phyloP scores from a whole-genome alignment of 106 monocot genomes.

The Gastrodia elata region DNA sequence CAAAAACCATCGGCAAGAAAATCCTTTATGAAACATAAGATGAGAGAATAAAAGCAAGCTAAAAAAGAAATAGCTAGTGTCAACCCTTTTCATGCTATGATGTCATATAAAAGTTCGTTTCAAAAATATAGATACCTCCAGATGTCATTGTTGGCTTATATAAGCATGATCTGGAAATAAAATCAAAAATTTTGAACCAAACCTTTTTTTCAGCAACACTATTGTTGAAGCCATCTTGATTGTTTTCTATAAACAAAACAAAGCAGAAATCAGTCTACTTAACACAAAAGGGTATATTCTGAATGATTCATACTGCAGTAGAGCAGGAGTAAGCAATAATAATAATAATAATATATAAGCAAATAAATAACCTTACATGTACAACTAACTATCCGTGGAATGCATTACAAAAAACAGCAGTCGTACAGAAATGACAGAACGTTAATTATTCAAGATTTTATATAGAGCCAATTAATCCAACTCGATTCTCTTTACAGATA shows the following conservation, averaged over 20 bases:
- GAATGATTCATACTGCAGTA: background rate
- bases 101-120: background rate
- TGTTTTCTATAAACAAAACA: conserved; percentile 54
- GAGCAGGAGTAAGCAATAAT: too few relatives aligned
- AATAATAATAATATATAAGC: too few relatives aligned
- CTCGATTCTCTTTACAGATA: background rate
- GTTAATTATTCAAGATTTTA: background rate
- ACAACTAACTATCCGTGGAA: background rate
- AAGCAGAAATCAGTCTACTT: background rate
- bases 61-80: background rate
- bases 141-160: background rate
- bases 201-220: conserved; percentile 90
- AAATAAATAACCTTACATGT: too few relatives aligned
- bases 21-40: background rate
- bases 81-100: background rate
- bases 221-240: conserved; percentile 88
- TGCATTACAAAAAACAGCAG: background rate
- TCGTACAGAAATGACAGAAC: background rate
- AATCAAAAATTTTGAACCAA: background rate
- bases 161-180: background rate
- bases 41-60: background rate
- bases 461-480: background rate
- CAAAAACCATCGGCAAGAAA: background rate
- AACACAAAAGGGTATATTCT: background rate
- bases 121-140: background rate